Evolutionary conservation across 2,329 filamentous ascomycete species (phyloP).

Genomic region (Talaromyces sp.): DNA sequence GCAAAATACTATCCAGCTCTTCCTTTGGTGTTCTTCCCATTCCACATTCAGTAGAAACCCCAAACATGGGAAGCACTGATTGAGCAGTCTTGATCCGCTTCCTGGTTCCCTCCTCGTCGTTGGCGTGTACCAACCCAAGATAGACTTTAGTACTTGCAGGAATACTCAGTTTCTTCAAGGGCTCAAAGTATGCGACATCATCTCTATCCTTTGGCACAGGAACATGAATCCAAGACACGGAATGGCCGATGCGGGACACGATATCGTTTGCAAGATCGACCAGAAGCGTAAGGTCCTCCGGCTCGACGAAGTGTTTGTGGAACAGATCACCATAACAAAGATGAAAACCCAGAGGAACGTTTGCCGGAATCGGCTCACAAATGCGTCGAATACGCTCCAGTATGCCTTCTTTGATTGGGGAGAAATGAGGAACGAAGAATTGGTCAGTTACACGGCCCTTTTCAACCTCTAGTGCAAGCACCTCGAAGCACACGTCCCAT

Average conservation of each 20-base stretch:
- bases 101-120: constrained; percentile 35
- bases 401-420: constrained; percentile 13
- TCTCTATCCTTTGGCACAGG: constrained; percentile 38
- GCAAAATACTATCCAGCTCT: too few species aligned
- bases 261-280: constrained; percentile 36
- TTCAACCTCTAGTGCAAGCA: constrained; percentile 23
- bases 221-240: constrained; percentile 40
- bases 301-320: constrained; percentile 43
- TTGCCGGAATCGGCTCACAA: constrained; percentile 11
- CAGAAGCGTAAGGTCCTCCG: constrained; percentile 28
- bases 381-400: constrained; percentile 15
- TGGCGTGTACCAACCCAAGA: constrained; percentile 37
- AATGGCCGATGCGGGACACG: constrained; percentile 19
- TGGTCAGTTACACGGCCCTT: constrained; percentile 8
- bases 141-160: constrained; percentile 29
- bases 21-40: too few species aligned
- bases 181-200: constrained; percentile 34
- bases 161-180: constrained; percentile 30
- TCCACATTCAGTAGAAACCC: too few species aligned
- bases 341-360: constrained; percentile 42
- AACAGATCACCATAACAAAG: constrained; percentile 46
- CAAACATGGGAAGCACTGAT: constrained; percentile 11
- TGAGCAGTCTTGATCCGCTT: constrained; percentile 34
- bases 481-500: background rate
- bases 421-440: too few species aligned